Conservation (phyloP, 2,329 filamentous ascomycete species). For the Talaromyces atroroseus region DNA sequence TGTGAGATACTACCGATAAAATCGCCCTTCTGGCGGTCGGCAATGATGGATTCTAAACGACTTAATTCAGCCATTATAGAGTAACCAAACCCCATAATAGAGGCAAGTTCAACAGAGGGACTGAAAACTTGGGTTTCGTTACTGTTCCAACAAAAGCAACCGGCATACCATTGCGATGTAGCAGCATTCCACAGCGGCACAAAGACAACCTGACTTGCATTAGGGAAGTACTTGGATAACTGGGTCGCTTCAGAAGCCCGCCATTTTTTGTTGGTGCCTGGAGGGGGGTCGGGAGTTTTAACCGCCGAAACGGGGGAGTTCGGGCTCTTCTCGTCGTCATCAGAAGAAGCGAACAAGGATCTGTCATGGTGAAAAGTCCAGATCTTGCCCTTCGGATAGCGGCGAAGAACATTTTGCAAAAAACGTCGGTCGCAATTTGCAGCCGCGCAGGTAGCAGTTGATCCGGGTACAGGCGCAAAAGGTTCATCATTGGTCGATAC, state of each 20-base stretch:
- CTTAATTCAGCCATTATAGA: constrained; percentile 41
- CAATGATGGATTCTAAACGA: constrained; percentile 38
- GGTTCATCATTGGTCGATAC: constrained; percentile 33
- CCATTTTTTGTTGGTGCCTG: constrained; percentile 23
- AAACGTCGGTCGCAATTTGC: constrained; percentile 29
- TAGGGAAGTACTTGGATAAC: constrained; percentile 43
- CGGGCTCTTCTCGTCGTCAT: constrained; percentile 33
- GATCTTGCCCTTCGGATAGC: constrained; percentile 45
- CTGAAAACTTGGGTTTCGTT: constrained; percentile 33
- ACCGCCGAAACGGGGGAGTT: constrained; percentile 11
- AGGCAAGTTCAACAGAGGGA: constrained; percentile 34
- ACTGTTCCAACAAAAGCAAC: constrained; percentile 42
- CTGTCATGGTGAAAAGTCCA: constrained; percentile 46
- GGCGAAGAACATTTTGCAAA: constrained; percentile 32
- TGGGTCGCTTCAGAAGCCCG: constrained; percentile 33
- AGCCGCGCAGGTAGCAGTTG: constrained; percentile 22
- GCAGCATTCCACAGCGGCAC: constrained; percentile 49
- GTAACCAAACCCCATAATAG: constrained; percentile 37
- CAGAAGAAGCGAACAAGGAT: constrained; percentile 40
- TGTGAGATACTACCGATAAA: constrained; percentile 43
- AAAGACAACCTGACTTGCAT: constrained; percentile 45
- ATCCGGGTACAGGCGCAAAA: constrained; percentile 28
- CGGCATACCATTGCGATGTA: constrained; percentile 43
- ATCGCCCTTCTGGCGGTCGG: constrained; percentile 40
- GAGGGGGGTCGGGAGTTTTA: constrained; percentile 19